Evolutionary conservation across 2,329 filamentous ascomycete species (phyloP), one percentile per base, ranked within the genome.

Genomic region (Sporothrix globosa): DNA sequence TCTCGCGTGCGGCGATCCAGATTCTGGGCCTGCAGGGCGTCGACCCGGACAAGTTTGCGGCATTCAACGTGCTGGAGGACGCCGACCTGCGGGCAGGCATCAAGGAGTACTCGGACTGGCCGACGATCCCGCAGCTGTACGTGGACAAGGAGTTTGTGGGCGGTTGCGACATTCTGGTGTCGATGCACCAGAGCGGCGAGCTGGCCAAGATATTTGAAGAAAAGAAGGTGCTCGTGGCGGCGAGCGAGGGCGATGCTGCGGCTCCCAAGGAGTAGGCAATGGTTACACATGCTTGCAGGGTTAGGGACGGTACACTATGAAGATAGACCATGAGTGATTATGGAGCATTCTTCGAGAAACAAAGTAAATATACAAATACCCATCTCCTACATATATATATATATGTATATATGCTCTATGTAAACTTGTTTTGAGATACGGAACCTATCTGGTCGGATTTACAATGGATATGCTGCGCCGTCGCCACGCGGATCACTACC

Each of bases 81-180:
- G 81, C 91, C 4, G 94, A 96, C 79, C 82, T 99, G 78, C 88
- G 96, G 76, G 84, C 90, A 82, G 95, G 96, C 68, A 97, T 99
- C 83, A 99, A 99, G 83, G 95, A 99, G 82, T 99, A 96, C 85
- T 97, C 94, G 1, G 96, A 98, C 79, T 99, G 96, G 96, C 96
- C 96, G 17, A 99, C 96, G 24, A 98, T 99, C 79, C 96, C 96
- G 7, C 96, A 99, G 81, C 86, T 99, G 21, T 99, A 98, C 81
- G 86, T 99, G 67, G 89, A 96, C 73, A 95, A 95, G 83, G 95
- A 99, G 80, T 99, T 99, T 79, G 85, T 99, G 61, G 96, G 96
- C 69, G 96, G 96, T n/a, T 97, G 94, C 79, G 96, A 99, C 81
- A 99, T 99, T 74, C 81, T 99, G 76, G 91, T 98, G 79, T 91